Conservation (phyloP, 345 rosid species). For the Dimocarpus longan region DNA sequence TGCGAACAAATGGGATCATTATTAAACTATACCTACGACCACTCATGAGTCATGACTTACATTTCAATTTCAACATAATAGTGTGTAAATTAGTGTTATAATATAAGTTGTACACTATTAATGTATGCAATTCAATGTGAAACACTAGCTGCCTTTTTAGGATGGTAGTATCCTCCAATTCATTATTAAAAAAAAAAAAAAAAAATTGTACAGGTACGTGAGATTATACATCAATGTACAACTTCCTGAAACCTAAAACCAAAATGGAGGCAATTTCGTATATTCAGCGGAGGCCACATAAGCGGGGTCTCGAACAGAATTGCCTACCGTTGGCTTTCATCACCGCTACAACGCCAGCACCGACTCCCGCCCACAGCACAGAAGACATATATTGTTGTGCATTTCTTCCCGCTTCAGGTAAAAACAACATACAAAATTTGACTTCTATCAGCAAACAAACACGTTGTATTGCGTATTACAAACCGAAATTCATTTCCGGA, state of each 20-base stretch:
- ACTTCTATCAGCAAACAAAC: background rate
- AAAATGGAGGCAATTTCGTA: background rate
- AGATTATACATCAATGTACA: constrained; percentile 5
- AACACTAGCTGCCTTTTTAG: background rate
- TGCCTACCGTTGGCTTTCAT: constrained; percentile 88
- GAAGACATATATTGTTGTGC: constrained; percentile 72
- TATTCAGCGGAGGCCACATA: constrained; percentile 71
- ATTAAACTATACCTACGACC: no score
- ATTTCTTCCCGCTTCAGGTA: constrained; percentile 62
- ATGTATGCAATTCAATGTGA: no score
- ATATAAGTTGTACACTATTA: no score
- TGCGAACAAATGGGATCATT: no score
- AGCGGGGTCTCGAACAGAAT: constrained; percentile 90
- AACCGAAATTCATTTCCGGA: background rate
- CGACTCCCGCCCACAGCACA: constrained; percentile 78
- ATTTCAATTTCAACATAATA: no score
- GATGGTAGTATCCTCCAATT: background rate
- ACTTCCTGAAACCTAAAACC: background rate
- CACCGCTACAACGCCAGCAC: constrained; percentile 85
- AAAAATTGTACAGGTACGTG: background rate
- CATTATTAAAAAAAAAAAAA: background rate
- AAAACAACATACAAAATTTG: background rate
- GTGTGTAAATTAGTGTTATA: no score
- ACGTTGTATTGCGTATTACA: background rate
- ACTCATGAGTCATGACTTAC: no score